Evolutionary conservation across 345 rosid genomes (phyloP).

Genomic region (Orychophragmus violaceus): DNA sequence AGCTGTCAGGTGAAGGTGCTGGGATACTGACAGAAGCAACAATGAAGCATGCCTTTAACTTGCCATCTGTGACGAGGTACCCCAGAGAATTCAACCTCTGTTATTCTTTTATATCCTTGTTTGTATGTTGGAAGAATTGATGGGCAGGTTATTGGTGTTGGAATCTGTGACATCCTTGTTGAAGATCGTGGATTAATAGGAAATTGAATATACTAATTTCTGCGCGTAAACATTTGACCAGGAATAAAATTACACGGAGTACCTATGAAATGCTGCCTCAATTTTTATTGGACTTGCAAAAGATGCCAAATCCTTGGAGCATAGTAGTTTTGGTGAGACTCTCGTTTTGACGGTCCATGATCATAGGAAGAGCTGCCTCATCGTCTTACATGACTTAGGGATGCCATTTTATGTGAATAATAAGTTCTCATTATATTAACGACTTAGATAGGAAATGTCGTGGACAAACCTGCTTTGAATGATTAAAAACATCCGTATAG

Average conservation of each 20-base stretch:
- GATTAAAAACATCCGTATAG: neutral
- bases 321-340: constrained; percentile 59
- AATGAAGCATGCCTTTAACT: constrained; percentile 46
- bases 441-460: neutral
- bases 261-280: constrained; percentile 41
- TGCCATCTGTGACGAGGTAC: constrained; percentile 62
- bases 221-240: constrained; percentile 31
- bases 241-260: constrained; percentile 43
- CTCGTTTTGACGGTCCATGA: neutral
- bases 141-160: neutral
- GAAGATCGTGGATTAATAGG: neutral
- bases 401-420: constrained; percentile 6
- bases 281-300: constrained; percentile 59
- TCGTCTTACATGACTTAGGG: neutral
- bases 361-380: too few species aligned
- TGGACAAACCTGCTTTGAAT: neutral
- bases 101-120: neutral
- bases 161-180: constrained; percentile 6
- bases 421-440: neutral
- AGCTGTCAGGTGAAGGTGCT: constrained; percentile 35
- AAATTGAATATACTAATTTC: constrained; percentile 27
- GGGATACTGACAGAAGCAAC: constrained; percentile 43
- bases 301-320: constrained; percentile 57
- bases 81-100: constrained; percentile 3
- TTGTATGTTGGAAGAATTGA: constrained; percentile 10